Percentiles rank a stretch among this genome's conserved stretches.
These are phyloP conservation scores for Lithohypha guttulata DNA, from an alignment of 2,329 filamentous ascomycete genomes.

Conservation along the genomic window DNA sequence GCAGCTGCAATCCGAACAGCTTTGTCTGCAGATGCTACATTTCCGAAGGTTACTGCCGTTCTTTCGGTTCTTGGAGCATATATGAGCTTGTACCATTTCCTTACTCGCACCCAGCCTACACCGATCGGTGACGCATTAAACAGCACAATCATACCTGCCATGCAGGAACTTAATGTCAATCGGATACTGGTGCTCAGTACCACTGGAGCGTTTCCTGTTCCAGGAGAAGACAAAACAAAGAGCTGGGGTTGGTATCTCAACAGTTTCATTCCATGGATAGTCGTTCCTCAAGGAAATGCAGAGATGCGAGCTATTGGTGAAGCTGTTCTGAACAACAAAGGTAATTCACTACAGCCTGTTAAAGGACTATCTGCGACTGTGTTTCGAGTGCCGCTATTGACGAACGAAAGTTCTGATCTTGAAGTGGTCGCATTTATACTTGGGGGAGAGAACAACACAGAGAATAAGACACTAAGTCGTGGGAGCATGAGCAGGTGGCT, in stretches of 20 bases:
- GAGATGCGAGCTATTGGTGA: conserved; percentile 15
- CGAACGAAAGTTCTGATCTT: background rate
- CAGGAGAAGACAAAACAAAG: conserved; percentile 7
- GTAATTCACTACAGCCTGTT: conserved; percentile 1
- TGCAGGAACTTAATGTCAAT: conserved; percentile 9
- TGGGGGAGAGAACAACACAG: conserved; percentile 6
- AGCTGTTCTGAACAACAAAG: conserved; percentile 6
- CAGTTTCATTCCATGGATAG: conserved; percentile 9
- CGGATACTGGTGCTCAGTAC: conserved; percentile 14
- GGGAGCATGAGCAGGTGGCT: conserved; percentile 13
- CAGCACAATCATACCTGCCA: conserved; percentile 10
- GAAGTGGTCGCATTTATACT: conserved; percentile 8
- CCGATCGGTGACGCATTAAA: conserved; percentile 14
- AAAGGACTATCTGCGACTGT: conserved; percentile 13
- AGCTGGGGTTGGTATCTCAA: conserved; percentile 13
- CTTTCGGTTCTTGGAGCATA: conserved; percentile 13
- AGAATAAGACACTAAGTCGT: conserved; percentile 9
- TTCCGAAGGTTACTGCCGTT: conserved; percentile 10
- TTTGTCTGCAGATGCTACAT: conserved; percentile 7
- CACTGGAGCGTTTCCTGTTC: conserved; percentile 6
- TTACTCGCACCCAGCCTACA: conserved; percentile 11
- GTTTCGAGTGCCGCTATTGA: conserved; percentile 13
- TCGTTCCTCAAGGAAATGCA: conserved; percentile 12
- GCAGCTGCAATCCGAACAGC: conserved; percentile 2
- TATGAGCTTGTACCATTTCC: conserved; percentile 8